Evolutionary conservation across 768 basidiomycete species (phyloP), one percentile per base, ranked within the genome.

Genomic region (Calocera viscosa): DNA sequence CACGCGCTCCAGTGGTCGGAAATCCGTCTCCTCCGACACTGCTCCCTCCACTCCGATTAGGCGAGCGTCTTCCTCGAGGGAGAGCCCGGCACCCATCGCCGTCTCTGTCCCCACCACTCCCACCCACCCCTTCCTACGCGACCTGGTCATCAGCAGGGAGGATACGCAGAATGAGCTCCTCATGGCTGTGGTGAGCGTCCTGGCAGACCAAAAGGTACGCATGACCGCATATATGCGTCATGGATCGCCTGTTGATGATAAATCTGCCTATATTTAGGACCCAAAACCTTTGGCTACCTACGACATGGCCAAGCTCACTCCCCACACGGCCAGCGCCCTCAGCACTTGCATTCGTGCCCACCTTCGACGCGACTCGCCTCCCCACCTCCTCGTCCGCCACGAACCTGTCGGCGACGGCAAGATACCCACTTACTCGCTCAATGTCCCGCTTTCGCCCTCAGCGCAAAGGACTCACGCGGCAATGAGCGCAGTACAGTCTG

Each of bases 171-270:
- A 47, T 24, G 43, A 47, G 19, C 5, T 47, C 43, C 43, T 47
- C 43, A 47, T 47, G 43, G 43, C 43, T 24, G 43, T 47, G 8
- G 43, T 47, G 43, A 47, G 43, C 43, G 19, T 47, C 24, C 43
- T 47, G 43, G 43, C 43, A 5, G 43, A 47, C 16, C 43, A 47
- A 47, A 19, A 47, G 43, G 43, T 47, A 24, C 5, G 43, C 43
- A 47, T 47, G 43, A 47, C 43, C 43, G 43, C 43, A 47, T 47
- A 47, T 47, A 47, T 47, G 43, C 43, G 43, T 47, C 43, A 47
- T 47, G 19, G 16, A 38, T 47, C 43, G 16, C 43, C 19, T 19
- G 43, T 19, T 47, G 43, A 47, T 24, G 24, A 47, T 19, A 17
- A 47, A 19, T 47, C 43, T 47, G 16, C 43, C 43, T 47, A 24